phyloP scores from a whole-genome alignment of 441 rosid species.

The Gossypium schwendimanii region DNA sequence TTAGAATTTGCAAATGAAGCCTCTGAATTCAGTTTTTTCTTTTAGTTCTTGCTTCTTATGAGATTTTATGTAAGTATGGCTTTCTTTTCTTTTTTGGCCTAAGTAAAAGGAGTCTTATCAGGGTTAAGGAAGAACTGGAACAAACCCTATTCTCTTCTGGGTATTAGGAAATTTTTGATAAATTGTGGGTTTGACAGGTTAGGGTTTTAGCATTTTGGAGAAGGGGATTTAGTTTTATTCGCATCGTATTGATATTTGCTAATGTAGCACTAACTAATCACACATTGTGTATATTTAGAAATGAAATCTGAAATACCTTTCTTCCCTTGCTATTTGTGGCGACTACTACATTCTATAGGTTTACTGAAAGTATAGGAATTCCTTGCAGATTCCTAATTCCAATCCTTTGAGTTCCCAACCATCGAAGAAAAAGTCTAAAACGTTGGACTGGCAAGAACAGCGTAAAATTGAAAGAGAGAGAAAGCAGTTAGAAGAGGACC shows the following conservation, averaged over 20 bases:
- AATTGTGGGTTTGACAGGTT: not conserved
- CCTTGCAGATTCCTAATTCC: constrained; percentile 33
- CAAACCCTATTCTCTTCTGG: not conserved
- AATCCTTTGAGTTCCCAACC: constrained; percentile 29
- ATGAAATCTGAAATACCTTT: not conserved
- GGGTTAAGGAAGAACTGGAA: not conserved
- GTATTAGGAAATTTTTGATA: not conserved
- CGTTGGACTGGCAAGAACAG: constrained; percentile 61
- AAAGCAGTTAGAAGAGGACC: constrained; percentile 76
- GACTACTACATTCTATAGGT: not conserved
- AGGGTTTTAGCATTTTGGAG: too few species aligned
- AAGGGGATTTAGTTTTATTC: not conserved
- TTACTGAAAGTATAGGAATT: not conserved
- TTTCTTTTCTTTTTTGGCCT: not conserved
- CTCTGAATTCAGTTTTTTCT: not conserved
- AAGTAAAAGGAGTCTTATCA: not conserved
- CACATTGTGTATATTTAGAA: not conserved
- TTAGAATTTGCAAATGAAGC: not conserved
- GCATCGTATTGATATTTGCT: not conserved
- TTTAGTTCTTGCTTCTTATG: not conserved
- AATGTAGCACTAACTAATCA: not conserved
- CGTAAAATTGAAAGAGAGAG: constrained; percentile 66
- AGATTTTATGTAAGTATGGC: not conserved
- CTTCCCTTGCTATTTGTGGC: not conserved
- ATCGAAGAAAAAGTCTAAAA: constrained; percentile 58